These are phyloP conservation scores for Colletotrichum siamense DNA, from an alignment of 2,329 filamentous ascomycete genomes.

Conservation along the genomic window DNA sequence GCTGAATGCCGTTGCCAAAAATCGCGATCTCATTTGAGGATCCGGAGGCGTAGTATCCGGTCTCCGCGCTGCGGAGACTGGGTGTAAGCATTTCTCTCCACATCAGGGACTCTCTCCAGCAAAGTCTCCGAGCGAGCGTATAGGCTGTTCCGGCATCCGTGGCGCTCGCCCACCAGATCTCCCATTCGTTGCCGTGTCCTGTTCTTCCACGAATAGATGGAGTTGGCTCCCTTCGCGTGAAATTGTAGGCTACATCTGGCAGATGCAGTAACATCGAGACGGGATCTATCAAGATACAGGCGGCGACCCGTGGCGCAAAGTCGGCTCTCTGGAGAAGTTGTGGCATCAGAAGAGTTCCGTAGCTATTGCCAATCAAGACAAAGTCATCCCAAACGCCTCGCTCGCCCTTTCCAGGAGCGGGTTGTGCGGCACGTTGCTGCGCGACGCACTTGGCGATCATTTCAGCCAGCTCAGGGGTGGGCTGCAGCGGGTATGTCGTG, in stretches of 20 bases:
- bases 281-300: constrained; percentile 63
- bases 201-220: constrained; percentile 4
- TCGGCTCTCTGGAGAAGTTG: constrained; percentile 56
- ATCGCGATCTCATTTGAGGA: constrained; percentile 3
- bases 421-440: constrained; percentile 5
- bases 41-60: constrained; percentile 6
- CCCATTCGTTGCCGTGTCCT: constrained; percentile 67
- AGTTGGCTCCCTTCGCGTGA: constrained; percentile 49
- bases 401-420: neutral
- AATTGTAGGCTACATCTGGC: constrained; percentile 69
- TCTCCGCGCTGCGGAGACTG: neutral
- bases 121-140: constrained; percentile 69
- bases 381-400: constrained; percentile 47
- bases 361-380: constrained; percentile 63
- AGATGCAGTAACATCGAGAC: constrained; percentile 65
- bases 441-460: constrained; percentile 15
- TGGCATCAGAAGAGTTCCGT: constrained; percentile 60
- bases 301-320: constrained; percentile 42
- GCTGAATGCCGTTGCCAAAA: constrained; percentile 26
- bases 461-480: neutral
- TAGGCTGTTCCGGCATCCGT: constrained; percentile 71
- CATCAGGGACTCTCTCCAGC: constrained; percentile 73
- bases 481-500: constrained; percentile 50
- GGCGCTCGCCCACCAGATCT: constrained; percentile 75
- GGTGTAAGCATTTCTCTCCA: constrained; percentile 68